phyloP scores from a whole-genome alignment of 2,329 filamentous ascomycete genomes.

The Blastomyces emzantsi region DNA sequence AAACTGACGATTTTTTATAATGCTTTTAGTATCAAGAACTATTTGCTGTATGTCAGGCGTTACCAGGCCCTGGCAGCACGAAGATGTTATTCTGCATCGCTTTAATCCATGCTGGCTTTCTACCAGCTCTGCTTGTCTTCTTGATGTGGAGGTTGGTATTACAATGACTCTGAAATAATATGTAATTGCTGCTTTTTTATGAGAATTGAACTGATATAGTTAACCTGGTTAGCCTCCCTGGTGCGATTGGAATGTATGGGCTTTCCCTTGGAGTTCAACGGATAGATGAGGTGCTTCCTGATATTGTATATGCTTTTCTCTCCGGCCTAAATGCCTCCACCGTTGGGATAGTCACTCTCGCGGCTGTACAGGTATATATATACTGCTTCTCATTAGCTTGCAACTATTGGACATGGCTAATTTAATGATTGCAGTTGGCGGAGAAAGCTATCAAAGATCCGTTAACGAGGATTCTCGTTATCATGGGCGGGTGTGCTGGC shows the following conservation, averaged over 20 bases:
- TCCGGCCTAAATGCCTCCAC: slow-evolving; percentile 64
- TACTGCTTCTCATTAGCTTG: not conserved
- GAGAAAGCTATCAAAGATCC: slow-evolving; percentile 59
- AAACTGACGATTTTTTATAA: slow-evolving; percentile 4
- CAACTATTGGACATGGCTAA: not conserved
- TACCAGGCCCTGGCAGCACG: slow-evolving; percentile 59
- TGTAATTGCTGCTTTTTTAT: slow-evolving; percentile 1
- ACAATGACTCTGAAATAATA: not conserved
- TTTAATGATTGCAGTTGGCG: slow-evolving; percentile 42
- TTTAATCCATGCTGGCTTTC: slow-evolving; percentile 52
- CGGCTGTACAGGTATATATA: slow-evolving; percentile 45
- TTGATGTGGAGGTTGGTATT: slow-evolving; percentile 51
- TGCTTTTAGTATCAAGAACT: slow-evolving; percentile 56
- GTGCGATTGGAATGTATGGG: slow-evolving; percentile 60
- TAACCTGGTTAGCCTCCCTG: slow-evolving; percentile 47
- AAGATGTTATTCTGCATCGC: slow-evolving; percentile 65
- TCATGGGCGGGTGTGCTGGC: slow-evolving; percentile 54
- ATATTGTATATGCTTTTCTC: slow-evolving; percentile 57
- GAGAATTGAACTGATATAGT: not conserved
- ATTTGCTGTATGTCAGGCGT: slow-evolving; percentile 58
- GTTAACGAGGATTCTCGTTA: slow-evolving; percentile 54
- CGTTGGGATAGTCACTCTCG: slow-evolving; percentile 62
- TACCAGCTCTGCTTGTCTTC: slow-evolving; percentile 51
- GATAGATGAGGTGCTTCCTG: slow-evolving; percentile 51
- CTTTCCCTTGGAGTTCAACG: slow-evolving; percentile 56